Conservation (phyloP, 768 basidiomycete genomes). For the Russula lepida region DNA sequence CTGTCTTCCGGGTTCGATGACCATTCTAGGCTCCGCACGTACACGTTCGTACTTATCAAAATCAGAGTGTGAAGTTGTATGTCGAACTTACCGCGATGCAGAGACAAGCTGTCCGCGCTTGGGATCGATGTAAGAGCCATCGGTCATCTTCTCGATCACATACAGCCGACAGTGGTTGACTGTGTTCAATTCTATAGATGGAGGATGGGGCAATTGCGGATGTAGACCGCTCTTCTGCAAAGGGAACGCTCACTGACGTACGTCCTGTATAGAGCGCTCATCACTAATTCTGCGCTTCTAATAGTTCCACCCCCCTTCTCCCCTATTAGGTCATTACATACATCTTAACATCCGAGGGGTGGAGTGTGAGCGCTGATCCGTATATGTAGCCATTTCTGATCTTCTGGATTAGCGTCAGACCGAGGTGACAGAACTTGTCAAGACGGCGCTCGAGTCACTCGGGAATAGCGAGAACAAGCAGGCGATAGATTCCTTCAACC, state of each 20-base stretch:
- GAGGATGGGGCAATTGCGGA: background rate
- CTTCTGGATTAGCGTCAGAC: background rate
- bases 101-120: slow-evolving; percentile 11
- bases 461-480: background rate
- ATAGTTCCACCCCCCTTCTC: background rate
- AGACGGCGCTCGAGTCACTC: background rate
- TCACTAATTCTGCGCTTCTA: background rate
- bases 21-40: slow-evolving; percentile 4
- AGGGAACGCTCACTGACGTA: slow-evolving; percentile 6
- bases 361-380: background rate
- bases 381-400: background rate
- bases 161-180: background rate
- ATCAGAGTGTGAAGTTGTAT: background rate
- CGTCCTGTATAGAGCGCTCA: background rate
- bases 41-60: slow-evolving; percentile 4
- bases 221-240: background rate
- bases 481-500: background rate
- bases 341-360: slow-evolving; percentile 2
- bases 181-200: background rate
- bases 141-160: background rate
- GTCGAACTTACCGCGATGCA: background rate
- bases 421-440: slow-evolving; percentile 1
- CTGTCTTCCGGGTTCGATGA: background rate
- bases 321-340: background rate
- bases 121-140: slow-evolving; percentile 11